Percentiles rank a stretch among this genome's conserved stretches.
Evolutionary conservation across 305 asterid species (phyloP).

Genomic region (Salvia sclarea): DNA sequence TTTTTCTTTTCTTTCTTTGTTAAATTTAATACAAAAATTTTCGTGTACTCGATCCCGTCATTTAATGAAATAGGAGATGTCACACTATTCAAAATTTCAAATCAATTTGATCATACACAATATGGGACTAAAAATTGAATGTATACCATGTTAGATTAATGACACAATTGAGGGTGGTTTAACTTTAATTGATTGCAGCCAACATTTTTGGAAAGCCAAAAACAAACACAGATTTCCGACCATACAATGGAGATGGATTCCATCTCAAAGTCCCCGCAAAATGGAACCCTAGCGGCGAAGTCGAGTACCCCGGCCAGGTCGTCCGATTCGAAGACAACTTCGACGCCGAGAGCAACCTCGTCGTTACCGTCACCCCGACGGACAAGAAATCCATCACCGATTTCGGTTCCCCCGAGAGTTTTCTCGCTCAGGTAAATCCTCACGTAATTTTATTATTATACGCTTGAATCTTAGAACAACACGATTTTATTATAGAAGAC

Average conservation of each 20-base stretch:
- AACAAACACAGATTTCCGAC: constrained; percentile 68
- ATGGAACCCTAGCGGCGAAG: constrained; percentile 94
- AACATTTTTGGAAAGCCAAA: constrained; percentile 92
- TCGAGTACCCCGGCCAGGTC: constrained; percentile 90
- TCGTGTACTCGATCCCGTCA: too few species aligned
- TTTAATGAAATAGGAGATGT: too few species aligned
- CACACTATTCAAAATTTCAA: too few species aligned
- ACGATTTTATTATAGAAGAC: too few species aligned
- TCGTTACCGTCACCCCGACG: constrained; percentile 66
- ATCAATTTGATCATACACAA: too few species aligned
- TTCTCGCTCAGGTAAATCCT: constrained; percentile 76
- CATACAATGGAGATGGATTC: constrained; percentile 72
- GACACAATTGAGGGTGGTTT: not conserved
- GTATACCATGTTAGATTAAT: too few species aligned
- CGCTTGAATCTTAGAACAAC: too few species aligned
- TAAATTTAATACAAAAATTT: too few species aligned
- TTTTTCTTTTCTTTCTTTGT: too few species aligned
- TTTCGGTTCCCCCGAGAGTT: constrained; percentile 76
- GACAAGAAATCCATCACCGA: constrained; percentile 89
- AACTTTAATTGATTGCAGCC: constrained; percentile 65
- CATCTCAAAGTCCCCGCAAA: constrained; percentile 69
- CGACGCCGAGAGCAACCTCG: constrained; percentile 64
- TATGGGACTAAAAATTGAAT: too few species aligned
- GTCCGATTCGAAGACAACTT: constrained; percentile 92
- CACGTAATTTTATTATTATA: too few species aligned